Base-by-base conservation (phyloP, 179 eudicot genomes). In the Beta macrorhiza region DNA sequence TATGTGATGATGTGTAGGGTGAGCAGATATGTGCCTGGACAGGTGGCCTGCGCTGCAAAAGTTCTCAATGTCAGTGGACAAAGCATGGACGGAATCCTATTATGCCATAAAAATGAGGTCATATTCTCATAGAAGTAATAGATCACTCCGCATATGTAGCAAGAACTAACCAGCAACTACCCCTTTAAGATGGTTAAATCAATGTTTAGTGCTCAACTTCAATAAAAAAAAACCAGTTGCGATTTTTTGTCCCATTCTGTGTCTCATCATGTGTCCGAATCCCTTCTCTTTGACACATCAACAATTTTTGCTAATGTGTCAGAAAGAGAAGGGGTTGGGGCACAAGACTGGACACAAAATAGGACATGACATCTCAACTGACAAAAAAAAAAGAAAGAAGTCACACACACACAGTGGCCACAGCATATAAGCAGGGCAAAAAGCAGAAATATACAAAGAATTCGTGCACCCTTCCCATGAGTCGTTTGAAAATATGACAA, bases 31-130 rank as follows among this genome's bases (percentile, higher is more conserved):
- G 76, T 93, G 98, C 88, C 85, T 86, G 58, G 82, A 83, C 82
- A 93, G 85, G 85, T 93, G 98, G 83, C 97, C 97, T 87, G 89
- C 94, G 87, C 98, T 93, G 92, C 55, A 88, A 87, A 72, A 61
- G 64, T 44, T 59, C 64, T 68, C 22, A 69, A 68, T 58, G 56
- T 82, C 55, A 81, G 76, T 15, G 15, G 59, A 77, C 71, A n/a
- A 53, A 64, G 75, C 53, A 78, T 58, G 16, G 15, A 67, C 37
- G 14, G 71, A 45, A 61, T 59, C 77, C 65, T 74, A 44, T 59
- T 17, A 6, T 20, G 29, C 45, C 1, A 44, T 14, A 37, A n/a
- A 4, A 68, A 6, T 49, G 53, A 7, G 53, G 53, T 49, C 53
- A 0, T 49, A 45, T 22, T 51, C 37, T 19, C 16, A 68, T n/a